Base-by-base conservation (phyloP, 1,284 basidiomycete genomes). In the Fomitopsis palustris region DNA sequence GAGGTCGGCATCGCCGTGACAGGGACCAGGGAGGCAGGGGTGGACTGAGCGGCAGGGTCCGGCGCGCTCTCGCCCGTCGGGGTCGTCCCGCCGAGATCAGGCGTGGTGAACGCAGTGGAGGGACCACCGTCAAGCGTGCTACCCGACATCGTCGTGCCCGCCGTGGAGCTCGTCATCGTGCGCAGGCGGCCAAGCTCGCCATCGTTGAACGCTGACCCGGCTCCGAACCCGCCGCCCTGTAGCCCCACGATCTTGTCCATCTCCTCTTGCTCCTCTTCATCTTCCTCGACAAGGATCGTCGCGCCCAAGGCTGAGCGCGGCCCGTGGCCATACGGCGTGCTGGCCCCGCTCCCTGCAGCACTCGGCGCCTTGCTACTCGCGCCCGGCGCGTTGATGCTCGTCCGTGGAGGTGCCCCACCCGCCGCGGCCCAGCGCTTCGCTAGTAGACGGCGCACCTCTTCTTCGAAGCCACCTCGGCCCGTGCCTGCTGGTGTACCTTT, bases 351-450 rank as follows among this genome's bases (percentile, higher is more conserved):
- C 37, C 78, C 69, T 56, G 65, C 64, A 23, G 81, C 81, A 61
- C 81, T 81, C 8, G 77, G 69, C 3, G 64, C 61, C 63, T 69
- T 70, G 65, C 66, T 70, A 19, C 60, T 61, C 64, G 52, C 70
- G 58, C 64, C 61, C 0, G 70, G 65, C 6, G 64, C 79, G 62
- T 84, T 83, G 35, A 86, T 73, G 66, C 81, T 85, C 37, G 86
- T 88, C 57, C 84, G 77, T 29, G 85, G 62, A 2, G 82, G 79
- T 17, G 73, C 73, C 2, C 81, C 82, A 14, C 84, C 82, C 1
- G 78, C 83, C 8, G 83, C 78, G 1, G 84, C 79, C 89, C 89
- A 92, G 43, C 88, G 77, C 72, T 88, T 89, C 49, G 81, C 80
- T 35, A 90, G 75, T 55, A 92, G 66, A 63, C 87, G 72, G 60